Evolutionary conservation across 176 grass and related monocot species (phyloP).

Genomic region (Musa itinerans): DNA sequence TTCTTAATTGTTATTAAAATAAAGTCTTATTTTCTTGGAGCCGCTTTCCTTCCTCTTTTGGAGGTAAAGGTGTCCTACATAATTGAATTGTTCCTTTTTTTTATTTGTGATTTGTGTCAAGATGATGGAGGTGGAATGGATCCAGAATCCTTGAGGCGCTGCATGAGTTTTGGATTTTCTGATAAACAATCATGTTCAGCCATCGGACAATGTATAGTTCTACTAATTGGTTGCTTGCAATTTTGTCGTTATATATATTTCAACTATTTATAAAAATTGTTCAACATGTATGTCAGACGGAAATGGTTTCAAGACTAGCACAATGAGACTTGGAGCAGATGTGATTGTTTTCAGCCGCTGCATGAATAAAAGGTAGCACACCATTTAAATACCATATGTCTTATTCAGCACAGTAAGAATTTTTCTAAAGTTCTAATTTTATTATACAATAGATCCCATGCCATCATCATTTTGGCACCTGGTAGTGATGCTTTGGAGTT

Average conservation of each 20-base stretch:
- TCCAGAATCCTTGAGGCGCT: constrained; percentile 61
- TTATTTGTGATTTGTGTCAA: constrained; percentile 18
- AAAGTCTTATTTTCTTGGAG: background rate
- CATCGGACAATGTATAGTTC: constrained; percentile 61
- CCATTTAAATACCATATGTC: background rate
- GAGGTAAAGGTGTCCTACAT: background rate
- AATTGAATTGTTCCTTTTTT: constrained; percentile 3
- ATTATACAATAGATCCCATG: too few relatives aligned
- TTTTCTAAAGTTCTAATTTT: too few relatives aligned
- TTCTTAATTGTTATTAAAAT: background rate
- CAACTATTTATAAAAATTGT: background rate
- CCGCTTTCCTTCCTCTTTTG: background rate
- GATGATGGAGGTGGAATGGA: constrained; percentile 87
- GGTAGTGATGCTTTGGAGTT: too few relatives aligned
- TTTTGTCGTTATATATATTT: background rate
- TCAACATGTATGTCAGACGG: constrained; percentile 43
- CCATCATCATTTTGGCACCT: background rate
- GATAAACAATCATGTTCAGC: constrained; percentile 55
- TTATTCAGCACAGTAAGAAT: background rate
- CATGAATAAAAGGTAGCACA: constrained; percentile 39
- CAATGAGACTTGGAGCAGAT: constrained; percentile 78
- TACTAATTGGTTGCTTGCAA: background rate
- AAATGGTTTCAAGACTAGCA: constrained; percentile 92
- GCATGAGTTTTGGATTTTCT: constrained; percentile 91
- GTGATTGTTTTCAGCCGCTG: constrained; percentile 61